Evolutionary conservation across 345 rosid genomes (phyloP), one percentile per base, ranked within the genome.

Genomic region (Clarkia xantiana): DNA sequence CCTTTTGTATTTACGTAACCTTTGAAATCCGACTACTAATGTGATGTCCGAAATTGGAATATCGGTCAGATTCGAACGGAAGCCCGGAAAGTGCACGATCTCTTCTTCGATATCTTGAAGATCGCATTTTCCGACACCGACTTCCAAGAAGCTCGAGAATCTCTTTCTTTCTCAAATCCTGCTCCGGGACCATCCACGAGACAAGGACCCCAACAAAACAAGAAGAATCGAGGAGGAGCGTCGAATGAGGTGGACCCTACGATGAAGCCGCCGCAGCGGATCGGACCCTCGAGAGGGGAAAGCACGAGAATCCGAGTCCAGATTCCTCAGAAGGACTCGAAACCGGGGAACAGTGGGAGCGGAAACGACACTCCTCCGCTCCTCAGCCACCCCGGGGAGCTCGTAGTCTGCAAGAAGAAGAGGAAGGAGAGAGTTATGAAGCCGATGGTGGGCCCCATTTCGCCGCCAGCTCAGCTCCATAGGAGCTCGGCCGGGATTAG

Each of bases 341-440:
- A 85, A 65, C 68, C 57, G 51, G 88, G 63, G 59, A 64, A 67
- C 43, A 69, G 67, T 57, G 54, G 62, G 48, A 59, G 79, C 51
- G 87, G 77, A 13, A 90, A 84, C 54, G 90, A 79, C 57, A 75
- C 95, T 62, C 77, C 95, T 62, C 77, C 95, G 12, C 44, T 72
- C 42, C 64, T 70, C 39, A 67, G 76, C 55, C 98, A 93, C 66
- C 96, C 99, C 14, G 96, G 96, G 39, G 94, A 87, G 59, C 63
- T 93, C 71, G 88, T 93, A 47, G 78, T 82, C 66, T 84, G 96
- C 90, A 93, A 93, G 81, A 93, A 93, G 77, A 93, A 82, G 71
- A 93, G 99, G 75, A 87, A 80, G 73, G 99, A 93, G 66, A 50
- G 99, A 58, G 53, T 48, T 10, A 76, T 56, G 41, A 86, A 70